Base-by-base conservation (phyloP, 345 rosid genomes). In the Pseudoturritis turrita region DNA sequence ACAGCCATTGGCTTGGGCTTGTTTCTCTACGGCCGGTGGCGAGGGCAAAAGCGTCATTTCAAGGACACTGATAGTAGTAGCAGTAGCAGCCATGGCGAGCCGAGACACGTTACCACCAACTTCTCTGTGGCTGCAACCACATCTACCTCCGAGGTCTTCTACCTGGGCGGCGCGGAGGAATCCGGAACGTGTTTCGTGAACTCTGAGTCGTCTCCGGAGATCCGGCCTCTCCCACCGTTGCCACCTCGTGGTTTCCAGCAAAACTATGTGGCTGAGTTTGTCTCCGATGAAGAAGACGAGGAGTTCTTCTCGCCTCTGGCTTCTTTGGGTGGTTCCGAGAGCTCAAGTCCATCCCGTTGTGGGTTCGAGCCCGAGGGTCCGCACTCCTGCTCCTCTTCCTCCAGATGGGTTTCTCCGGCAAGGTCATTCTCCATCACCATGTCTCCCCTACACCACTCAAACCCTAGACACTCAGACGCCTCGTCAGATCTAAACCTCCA, bases 301-400 rank as follows among this genome's bases (percentile, higher is more conserved):
- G 95, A 80, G 81, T 95, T 91, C 63, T 95, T 84, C 75, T 95
- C 99, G 10, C 99, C 98, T 36, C 78, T 92, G 70, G 89, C 82
- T 43, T 91, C 98, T 26, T 67, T 41, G 22, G 80, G 83, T 39
- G 72, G 81, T 0, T 88, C 85, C 63, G 82, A 82, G 75, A 84
- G 81, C 14, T 95, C 99, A 10, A 80, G 74, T 76, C 72, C 68
- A 44, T 73, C 46, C 79, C 72, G 40, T 82, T 85, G 52, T 3
- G 31, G 18, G 3, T 37, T 37, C 63, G 63, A 58, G 2, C 41
- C 25, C 23, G 83, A 59, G 7, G 64, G 31, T 35, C 4, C 43
- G 78, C 68, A 53, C 75, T 22, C 79, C 15, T 85, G 88, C 14
- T 77, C 71, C 47, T 81, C 88, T 18, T 83, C 90, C 40, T 86